These are phyloP conservation scores for Diaporthe citri DNA, from an alignment of 2,329 filamentous ascomycete genomes.

Conservation along the genomic window DNA sequence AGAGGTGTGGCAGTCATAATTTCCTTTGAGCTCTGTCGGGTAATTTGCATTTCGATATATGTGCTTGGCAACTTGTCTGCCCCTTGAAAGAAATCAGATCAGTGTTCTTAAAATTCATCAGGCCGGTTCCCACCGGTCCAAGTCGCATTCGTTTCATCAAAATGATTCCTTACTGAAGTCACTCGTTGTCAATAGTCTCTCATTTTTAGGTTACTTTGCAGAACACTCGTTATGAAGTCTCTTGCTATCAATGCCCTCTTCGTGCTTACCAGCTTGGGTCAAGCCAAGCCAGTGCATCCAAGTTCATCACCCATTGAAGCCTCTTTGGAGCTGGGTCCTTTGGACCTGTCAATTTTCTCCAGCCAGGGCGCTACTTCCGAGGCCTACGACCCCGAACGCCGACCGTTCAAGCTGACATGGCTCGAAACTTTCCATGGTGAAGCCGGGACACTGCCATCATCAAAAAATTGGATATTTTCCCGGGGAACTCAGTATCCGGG, in stretches of 20 bases:
- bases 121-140: not conserved
- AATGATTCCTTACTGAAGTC: not conserved
- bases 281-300: not conserved
- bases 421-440: constrained; percentile 7
- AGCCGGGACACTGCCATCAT: not conserved
- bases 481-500: not conserved
- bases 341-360: not conserved
- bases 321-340: not conserved
- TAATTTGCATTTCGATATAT: not conserved
- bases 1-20: not conserved
- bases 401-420: constrained; percentile 8
- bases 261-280: not conserved
- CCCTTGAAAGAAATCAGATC: not conserved
- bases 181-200: not conserved
- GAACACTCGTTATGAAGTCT: not conserved
- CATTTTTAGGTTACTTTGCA: not conserved
- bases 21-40: not conserved
- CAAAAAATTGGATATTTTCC: constrained; percentile 10
- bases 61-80: not conserved
- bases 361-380: not conserved
- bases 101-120: not conserved
- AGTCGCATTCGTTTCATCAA: not conserved
- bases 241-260: not conserved
- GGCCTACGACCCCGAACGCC: not conserved
- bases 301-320: not conserved